These are phyloP conservation scores for Rhizomucor miehei DNA, from an alignment of 371 early-diverging fungal genomes.

Conservation along the genomic window DNA sequence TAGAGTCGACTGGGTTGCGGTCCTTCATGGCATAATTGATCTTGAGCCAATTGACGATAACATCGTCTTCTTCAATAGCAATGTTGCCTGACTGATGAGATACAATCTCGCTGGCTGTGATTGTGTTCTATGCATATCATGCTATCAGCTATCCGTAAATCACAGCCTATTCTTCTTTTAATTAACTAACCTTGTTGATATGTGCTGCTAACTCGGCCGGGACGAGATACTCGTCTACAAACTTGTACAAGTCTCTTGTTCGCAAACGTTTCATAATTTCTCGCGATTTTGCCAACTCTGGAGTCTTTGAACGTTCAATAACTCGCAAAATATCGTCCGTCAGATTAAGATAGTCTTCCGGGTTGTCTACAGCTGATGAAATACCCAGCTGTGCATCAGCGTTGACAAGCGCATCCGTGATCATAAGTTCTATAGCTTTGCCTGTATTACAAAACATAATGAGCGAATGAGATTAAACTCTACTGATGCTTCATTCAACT, in stretches of 20 bases:
- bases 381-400: conserved; percentile 79
- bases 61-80: conserved; percentile 57
- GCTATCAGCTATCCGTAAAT: background rate
- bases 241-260: conserved; percentile 79
- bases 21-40: conserved; percentile 84
- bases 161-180: background rate
- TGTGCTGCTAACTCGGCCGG: conserved; percentile 51
- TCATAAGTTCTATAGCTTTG: conserved; percentile 82
- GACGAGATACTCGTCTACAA: conserved; percentile 83
- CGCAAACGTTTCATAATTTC: conserved; percentile 71
- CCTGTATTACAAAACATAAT: conserved; percentile 16
- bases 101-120: conserved; percentile 57
- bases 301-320: conserved; percentile 70
- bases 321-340: conserved; percentile 85
- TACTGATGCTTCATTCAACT: conserved; percentile 1
- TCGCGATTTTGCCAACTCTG: conserved; percentile 64
- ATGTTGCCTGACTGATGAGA: conserved; percentile 56
- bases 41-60: conserved; percentile 69
- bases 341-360: conserved; percentile 70
- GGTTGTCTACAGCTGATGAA: conserved; percentile 64
- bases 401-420: conserved; percentile 81
- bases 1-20: conserved; percentile 81
- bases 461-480: background rate
- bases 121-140: conserved; percentile 27
- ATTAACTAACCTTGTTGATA: conserved; percentile 37